These are phyloP conservation scores for Stachybotrys chlorohalonatus DNA, from an alignment of 2,329 filamentous ascomycete genomes.

Conservation along the genomic window DNA sequence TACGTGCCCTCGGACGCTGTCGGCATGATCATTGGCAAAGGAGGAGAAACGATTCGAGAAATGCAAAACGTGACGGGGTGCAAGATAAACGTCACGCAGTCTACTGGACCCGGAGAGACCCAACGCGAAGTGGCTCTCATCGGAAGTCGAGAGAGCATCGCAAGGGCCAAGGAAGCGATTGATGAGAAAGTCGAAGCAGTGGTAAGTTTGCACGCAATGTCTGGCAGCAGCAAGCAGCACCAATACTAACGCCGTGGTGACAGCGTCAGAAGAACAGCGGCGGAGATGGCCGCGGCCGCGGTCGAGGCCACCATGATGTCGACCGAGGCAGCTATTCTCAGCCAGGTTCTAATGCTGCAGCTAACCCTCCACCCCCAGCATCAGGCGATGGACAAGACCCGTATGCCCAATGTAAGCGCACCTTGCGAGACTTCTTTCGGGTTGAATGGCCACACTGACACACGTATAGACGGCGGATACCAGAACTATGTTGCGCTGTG, in stretches of 20 bases:
- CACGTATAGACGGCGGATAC: slow-evolving; percentile 62
- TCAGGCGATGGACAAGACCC: slow-evolving; percentile 51
- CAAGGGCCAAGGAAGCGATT: slow-evolving; percentile 72
- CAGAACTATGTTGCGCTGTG: slow-evolving; percentile 71
- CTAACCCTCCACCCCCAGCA: slow-evolving; percentile 32
- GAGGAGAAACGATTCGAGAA: slow-evolving; percentile 87
- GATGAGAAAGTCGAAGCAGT: slow-evolving; percentile 89
- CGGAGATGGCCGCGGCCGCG: slow-evolving; percentile 28
- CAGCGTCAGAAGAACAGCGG: slow-evolving; percentile 46
- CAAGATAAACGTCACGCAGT: slow-evolving; percentile 89
- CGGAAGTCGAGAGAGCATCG: slow-evolving; percentile 68
- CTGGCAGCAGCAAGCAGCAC: not conserved
- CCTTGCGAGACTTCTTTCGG: not conserved
- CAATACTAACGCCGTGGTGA: slow-evolving; percentile 3
- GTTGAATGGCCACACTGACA: not conserved
- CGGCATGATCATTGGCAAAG: slow-evolving; percentile 94
- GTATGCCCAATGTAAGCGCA: slow-evolving; percentile 64
- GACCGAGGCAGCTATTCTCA: slow-evolving; percentile 46
- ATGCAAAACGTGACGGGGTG: slow-evolving; percentile 84
- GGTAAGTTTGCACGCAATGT: slow-evolving; percentile 40
- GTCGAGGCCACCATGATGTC: slow-evolving; percentile 41
- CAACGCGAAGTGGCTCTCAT: slow-evolving; percentile 83
- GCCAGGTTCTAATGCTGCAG: slow-evolving; percentile 30
- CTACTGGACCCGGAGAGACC: slow-evolving; percentile 65
- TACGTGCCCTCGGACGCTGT: slow-evolving; percentile 84